phyloP scores from a whole-genome alignment of 2,329 filamentous ascomycete species.

The Aspergillus unguis region DNA sequence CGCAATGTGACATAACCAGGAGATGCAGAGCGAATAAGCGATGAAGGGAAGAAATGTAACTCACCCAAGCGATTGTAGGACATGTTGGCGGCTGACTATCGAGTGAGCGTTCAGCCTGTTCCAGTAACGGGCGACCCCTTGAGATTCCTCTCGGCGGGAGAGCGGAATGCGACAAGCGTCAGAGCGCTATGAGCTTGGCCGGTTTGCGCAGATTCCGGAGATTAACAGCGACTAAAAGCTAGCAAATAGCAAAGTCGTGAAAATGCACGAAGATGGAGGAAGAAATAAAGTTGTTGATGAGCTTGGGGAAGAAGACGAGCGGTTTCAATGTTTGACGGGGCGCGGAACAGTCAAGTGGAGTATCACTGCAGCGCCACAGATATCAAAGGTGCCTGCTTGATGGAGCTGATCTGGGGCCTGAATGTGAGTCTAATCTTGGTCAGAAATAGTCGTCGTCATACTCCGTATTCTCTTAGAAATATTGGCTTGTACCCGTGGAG shows the following conservation, averaged over 20 bases:
- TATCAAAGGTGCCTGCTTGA: constrained; percentile 6
- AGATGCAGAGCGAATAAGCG: not conserved
- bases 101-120: constrained; percentile 16
- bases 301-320: not conserved
- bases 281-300: not conserved
- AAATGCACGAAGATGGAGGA: not conserved
- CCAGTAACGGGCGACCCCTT: constrained; percentile 22
- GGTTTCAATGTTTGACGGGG: constrained; percentile 1
- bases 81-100: constrained; percentile 25
- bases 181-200: constrained; percentile 7
- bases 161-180: constrained; percentile 21
- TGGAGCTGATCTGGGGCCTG: constrained; percentile 8
- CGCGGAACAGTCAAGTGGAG: not conserved
- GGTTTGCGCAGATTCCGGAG: constrained; percentile 12
- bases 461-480: not conserved
- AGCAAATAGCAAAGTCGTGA: not conserved
- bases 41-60: constrained; percentile 32
- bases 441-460: constrained; percentile 1
- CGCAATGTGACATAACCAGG: constrained; percentile 7
- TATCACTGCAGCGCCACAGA: constrained; percentile 4
- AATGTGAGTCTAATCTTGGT: not conserved
- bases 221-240: not conserved
- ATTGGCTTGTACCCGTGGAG: too few species aligned
- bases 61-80: constrained; percentile 74
- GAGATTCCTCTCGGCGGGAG: constrained; percentile 20